Evolutionary conservation across 2,329 filamentous ascomycete species (phyloP).

Genomic region (Cryphonectria carpinicola): DNA sequence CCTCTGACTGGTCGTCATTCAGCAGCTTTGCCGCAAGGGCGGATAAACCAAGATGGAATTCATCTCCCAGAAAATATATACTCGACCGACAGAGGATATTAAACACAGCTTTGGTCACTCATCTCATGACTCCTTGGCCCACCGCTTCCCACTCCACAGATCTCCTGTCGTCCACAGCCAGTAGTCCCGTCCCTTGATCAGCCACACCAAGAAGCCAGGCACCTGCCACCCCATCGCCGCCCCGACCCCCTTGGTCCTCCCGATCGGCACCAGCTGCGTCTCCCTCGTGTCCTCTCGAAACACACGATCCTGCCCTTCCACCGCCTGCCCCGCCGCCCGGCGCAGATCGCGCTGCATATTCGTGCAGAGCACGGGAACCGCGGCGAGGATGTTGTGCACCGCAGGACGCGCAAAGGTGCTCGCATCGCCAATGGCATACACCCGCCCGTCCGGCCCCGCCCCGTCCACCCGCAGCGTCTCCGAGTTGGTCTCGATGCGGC

Average conservation of each 20-base stretch:
- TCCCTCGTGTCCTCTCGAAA: conserved; percentile 49
- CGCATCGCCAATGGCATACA: conserved; percentile 54
- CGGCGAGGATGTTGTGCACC: conserved; percentile 46
- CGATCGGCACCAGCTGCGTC: conserved; percentile 53
- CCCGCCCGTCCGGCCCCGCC: conserved; percentile 34
- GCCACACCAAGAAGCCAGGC: conserved; percentile 51
- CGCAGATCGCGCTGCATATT: conserved; percentile 57
- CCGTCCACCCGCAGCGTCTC: conserved; percentile 41
- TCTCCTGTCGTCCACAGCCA: conserved; percentile 53
- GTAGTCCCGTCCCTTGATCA: conserved; percentile 55
- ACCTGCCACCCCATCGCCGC: conserved; percentile 46
- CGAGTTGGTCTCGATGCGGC: conserved; percentile 43
- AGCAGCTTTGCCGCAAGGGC: background rate
- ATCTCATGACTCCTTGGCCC: conserved; percentile 44
- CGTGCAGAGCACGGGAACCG: conserved; percentile 47
- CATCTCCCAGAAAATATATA: too few relatives aligned
- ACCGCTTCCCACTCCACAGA: conserved; percentile 56
- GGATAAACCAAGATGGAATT: background rate
- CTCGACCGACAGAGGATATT: background rate
- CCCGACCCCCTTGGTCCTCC: conserved; percentile 49
- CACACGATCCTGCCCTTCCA: conserved; percentile 36
- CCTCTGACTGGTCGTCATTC: background rate
- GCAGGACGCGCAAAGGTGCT: conserved; percentile 45
- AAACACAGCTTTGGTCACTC: too few relatives aligned
- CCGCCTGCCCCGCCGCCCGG: conserved; percentile 36